Conservation (phyloP, 192 early-diverging fungal genomes). For the Powellomyces hirtus region DNA sequence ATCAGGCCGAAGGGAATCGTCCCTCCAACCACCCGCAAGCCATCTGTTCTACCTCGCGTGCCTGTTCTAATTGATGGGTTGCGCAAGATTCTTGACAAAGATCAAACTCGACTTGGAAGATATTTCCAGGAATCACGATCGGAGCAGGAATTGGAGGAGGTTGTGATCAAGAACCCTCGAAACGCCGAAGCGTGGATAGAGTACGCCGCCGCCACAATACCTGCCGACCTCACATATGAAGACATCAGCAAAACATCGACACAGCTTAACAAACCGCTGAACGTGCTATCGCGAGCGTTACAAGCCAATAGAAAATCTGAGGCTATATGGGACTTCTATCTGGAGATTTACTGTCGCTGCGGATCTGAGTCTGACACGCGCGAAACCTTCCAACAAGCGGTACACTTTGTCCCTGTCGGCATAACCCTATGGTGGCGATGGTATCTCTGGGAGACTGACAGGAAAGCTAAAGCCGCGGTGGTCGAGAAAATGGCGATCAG, state of each 20-base stretch:
- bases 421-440: constrained; percentile 23
- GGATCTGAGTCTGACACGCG: constrained; percentile 7
- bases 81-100: neutral
- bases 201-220: constrained; percentile 17
- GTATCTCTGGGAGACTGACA: constrained; percentile 27
- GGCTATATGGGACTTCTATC: constrained; percentile 28
- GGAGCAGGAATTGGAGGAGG: constrained; percentile 13
- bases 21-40: neutral
- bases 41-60: neutral
- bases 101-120: neutral
- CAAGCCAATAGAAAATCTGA: constrained; percentile 21
- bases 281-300: constrained; percentile 23
- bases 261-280: constrained; percentile 8
- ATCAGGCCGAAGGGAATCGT: too few relatives aligned
- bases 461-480: constrained; percentile 5
- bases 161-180: constrained; percentile 3
- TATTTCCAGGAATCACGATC: constrained; percentile 12
- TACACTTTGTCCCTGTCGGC: constrained; percentile 10
- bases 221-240: constrained; percentile 12
- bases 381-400: constrained; percentile 24
- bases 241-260: neutral
- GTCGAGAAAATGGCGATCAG: constrained; percentile 3
- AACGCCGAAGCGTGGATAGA: constrained; percentile 26
- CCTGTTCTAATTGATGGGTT: constrained; percentile 13
- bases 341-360: constrained; percentile 25